A percentile compares a stretch with the other conserved stretches of the same genome.
Evolutionary conservation across 169 alveolate species (phyloP).

Genomic region (Babesia sp.): DNA sequence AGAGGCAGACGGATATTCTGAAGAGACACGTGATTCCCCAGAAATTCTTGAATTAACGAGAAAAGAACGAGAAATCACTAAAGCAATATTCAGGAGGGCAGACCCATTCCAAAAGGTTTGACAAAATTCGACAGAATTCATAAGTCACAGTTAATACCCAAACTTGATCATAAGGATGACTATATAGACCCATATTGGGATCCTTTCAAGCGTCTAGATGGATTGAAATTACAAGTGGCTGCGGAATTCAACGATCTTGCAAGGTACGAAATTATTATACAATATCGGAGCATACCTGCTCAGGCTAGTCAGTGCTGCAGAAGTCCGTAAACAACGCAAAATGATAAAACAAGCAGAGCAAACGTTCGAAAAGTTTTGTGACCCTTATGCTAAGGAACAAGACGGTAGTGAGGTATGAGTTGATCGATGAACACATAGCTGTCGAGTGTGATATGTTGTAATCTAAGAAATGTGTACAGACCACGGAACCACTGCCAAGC

Average conservation of each 20-base stretch:
- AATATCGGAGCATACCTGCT: not conserved
- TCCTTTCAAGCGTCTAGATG: constrained; percentile 75
- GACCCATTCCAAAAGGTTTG: constrained; percentile 45
- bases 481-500: constrained; percentile 15
- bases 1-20: constrained; percentile 46
- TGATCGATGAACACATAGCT: not conserved
- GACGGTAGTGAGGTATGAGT: constrained; percentile 19
- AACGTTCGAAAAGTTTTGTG: constrained; percentile 50
- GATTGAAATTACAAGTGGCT: constrained; percentile 72
- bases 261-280: constrained; percentile 21
- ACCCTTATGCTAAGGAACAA: constrained; percentile 53
- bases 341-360: constrained; percentile 57
- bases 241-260: constrained; percentile 78
- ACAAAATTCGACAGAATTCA: not conserved
- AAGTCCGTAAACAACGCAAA: constrained; percentile 58
- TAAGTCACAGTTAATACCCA: constrained; percentile 30
- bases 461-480: not conserved
- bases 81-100: constrained; percentile 68
- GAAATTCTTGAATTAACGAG: constrained; percentile 67
- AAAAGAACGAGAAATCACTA: constrained; percentile 68
- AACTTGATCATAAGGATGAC: constrained; percentile 54
- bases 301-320: constrained; percentile 67
- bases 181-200: constrained; percentile 83
- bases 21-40: constrained; percentile 64
- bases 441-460: no score